Conservation (phyloP, 1,139 yeast species). For the Trichomonascaceae sp. region DNA sequence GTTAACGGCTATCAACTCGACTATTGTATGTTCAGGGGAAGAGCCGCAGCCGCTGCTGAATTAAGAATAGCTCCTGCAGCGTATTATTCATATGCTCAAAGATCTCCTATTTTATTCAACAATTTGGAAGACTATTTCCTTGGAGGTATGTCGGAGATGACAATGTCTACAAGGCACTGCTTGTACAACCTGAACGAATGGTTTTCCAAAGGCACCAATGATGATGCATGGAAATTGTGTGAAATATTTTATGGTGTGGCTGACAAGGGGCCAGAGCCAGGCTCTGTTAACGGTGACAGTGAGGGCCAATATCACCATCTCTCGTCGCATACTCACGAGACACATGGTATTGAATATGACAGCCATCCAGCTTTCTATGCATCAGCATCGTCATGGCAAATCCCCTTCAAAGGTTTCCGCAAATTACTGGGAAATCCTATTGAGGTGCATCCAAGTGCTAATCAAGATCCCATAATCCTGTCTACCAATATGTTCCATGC, state of each 20-base stretch:
- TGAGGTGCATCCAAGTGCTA: not conserved
- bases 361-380: not conserved
- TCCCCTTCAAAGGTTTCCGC: not conserved
- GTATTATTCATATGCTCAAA: slow-evolving; percentile 29
- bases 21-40: slow-evolving; percentile 48
- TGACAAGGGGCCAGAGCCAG: slow-evolving; percentile 7
- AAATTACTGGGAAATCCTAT: not conserved
- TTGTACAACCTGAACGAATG: slow-evolving; percentile 35
- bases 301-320: not conserved
- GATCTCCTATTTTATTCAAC: slow-evolving; percentile 41
- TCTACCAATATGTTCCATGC: slow-evolving; percentile 23
- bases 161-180: slow-evolving; percentile 37
- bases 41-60: slow-evolving; percentile 43
- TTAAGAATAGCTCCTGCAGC: slow-evolving; percentile 30
- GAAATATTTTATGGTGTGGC: slow-evolving; percentile 30
- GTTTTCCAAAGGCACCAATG: slow-evolving; percentile 32
- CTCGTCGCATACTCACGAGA: not conserved
- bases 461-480: slow-evolving; percentile 16
- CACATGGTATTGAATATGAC: not conserved
- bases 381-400: not conserved
- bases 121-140: slow-evolving; percentile 42
- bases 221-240: slow-evolving; percentile 42
- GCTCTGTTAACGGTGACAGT: not conserved
- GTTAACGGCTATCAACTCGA: slow-evolving; percentile 29
- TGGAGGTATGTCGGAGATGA: slow-evolving; percentile 48